Percentiles rank a stretch among this genome's conserved stretches.
These are phyloP conservation scores for Dictyostelium brefeldianum DNA, from an alignment of 78 protist species.

Conservation along the genomic window DNA sequence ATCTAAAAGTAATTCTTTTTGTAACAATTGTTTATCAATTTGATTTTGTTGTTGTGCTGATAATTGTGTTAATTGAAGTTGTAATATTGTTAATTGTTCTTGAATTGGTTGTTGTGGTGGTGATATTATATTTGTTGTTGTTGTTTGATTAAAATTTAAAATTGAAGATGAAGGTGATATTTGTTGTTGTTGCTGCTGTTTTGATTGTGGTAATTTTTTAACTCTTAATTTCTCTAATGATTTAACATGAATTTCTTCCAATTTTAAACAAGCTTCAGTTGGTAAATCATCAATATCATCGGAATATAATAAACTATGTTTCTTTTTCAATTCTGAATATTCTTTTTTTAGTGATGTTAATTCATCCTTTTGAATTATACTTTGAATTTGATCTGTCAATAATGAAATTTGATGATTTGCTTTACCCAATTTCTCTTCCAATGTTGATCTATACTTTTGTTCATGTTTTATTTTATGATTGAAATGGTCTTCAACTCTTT, in stretches of 20 bases:
- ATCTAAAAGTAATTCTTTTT: background rate
- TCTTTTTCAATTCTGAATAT: slow-evolving; percentile 10
- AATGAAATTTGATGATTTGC: slow-evolving; percentile 8
- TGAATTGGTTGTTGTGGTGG: slow-evolving; percentile 10
- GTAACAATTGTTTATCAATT: background rate
- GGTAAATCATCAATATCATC: slow-evolving; percentile 34
- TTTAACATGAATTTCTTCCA: slow-evolving; percentile 39
- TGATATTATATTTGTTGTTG: background rate
- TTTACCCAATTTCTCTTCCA: slow-evolving; percentile 42
- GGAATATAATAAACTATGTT: background rate
- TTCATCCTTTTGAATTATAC: background rate
- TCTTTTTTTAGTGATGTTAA: background rate
- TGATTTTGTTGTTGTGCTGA: slow-evolving; percentile 9
- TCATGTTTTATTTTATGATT: slow-evolving; percentile 23
- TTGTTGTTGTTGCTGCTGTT: background rate
- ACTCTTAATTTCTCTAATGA: slow-evolving; percentile 43
- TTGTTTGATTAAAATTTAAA: background rate
- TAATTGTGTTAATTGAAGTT: background rate
- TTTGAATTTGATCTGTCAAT: slow-evolving; percentile 34
- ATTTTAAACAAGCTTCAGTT: slow-evolving; percentile 1
- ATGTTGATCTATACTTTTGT: slow-evolving; percentile 27
- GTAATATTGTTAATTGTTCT: slow-evolving; percentile 8
- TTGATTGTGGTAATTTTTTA: background rate
- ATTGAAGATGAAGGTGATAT: background rate
- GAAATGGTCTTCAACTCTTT: slow-evolving; percentile 35